Base-by-base conservation (phyloP, 371 early-diverging fungal genomes). In the Mucor mucedo region DNA sequence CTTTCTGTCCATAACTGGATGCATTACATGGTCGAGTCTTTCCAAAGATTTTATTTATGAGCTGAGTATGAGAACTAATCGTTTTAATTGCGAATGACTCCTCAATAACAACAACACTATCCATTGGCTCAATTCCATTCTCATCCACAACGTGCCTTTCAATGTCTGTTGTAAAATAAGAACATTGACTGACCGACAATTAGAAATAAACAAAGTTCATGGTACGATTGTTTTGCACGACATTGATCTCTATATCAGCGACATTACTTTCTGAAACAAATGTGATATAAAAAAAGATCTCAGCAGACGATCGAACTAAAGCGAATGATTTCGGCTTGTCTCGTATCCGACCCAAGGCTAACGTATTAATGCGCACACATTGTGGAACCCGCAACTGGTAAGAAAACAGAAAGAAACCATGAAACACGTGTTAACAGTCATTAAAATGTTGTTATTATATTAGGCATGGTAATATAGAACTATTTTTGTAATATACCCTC, bases 271-370 rank as follows among this genome's bases (percentile, higher is more conserved):
- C 35, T 35, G 35, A 35, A 35, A 35, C 8, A 8, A 35, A 4
- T 35, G 35, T 35, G 21, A 21, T 21, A 21, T 21, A 21, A 21
- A 21, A 30, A 21, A 41, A 86, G 84, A 84, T 88, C 55, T 84
- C 86, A 1, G 71, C 71, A 6, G 86, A 89, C 62, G 84, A 88
- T 65, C 77, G 89, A 6, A 88, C 91, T 45, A 93, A 92, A 72
- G 88, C 91, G 27, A 91, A 89, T 63, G 92, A 92, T 76, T 93
- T 92, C 80, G 91, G 92, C 5, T 65, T 93, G 68, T 90, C 91
- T 3, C 82, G 90, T 44, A 91, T 92, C 52, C 78, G 90, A 13
- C 87, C 88, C 16, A 84, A 82, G 42, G 84, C 86, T 47, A 89
- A 85, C 49, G 81, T 86, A 10, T 72, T 85, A 40, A 79, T 89